These are phyloP conservation scores for Fraxinus paxiana DNA, from an alignment of 305 asterid species.

Conservation along the genomic window DNA sequence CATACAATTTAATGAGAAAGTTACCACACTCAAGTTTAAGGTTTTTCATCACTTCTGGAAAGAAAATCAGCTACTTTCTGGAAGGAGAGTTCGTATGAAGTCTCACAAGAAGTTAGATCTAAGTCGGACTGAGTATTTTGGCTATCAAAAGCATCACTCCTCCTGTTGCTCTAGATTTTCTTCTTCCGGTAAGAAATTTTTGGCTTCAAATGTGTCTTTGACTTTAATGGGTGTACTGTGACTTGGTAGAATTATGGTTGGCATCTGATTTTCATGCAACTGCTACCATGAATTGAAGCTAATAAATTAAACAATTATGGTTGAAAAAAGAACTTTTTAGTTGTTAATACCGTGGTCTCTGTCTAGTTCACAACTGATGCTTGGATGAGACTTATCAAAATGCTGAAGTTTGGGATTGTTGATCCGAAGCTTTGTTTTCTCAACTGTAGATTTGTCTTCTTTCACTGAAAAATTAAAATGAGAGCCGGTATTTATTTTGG, in stretches of 20 bases:
- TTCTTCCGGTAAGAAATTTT: conserved; percentile 44
- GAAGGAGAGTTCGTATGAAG: conserved; percentile 58
- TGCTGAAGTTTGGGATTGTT: neutral
- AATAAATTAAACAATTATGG: neutral
- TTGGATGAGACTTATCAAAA: neutral
- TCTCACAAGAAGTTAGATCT: conserved; percentile 73
- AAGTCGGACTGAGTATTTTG: conserved; percentile 40
- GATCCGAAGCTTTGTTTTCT: neutral
- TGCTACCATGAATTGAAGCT: neutral
- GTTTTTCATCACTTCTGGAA: conserved; percentile 78
- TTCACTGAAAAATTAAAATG: neutral
- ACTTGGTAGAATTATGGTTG: neutral
- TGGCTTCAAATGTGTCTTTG: conserved; percentile 1
- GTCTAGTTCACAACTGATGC: neutral
- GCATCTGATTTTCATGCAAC: neutral
- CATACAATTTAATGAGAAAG: conserved; percentile 61
- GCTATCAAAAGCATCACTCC: conserved; percentile 49
- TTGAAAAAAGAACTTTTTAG: neutral
- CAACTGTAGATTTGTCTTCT: neutral
- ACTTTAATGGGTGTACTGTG: neutral
- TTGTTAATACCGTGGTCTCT: neutral
- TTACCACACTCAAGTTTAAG: conserved; percentile 62
- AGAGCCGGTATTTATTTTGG: neutral
- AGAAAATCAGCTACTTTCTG: conserved; percentile 60
- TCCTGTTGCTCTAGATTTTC: conserved; percentile 51